A percentile compares a stretch with the other conserved stretches of the same genome.
These are phyloP conservation scores for Phytophthora hibernalis DNA, from an alignment of 352 stramenopile genomes.

Conservation along the genomic window DNA sequence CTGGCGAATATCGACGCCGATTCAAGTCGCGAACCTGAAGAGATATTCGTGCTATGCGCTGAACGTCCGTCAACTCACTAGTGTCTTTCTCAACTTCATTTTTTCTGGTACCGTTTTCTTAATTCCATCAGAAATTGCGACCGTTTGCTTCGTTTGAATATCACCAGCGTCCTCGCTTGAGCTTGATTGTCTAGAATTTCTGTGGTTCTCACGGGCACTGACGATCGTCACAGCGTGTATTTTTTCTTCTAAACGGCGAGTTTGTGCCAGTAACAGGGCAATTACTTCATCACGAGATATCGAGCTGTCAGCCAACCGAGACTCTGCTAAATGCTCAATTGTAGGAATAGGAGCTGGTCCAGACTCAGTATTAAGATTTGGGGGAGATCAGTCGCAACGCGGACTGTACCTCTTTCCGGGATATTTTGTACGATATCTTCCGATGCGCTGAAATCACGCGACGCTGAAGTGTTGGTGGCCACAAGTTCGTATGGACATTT, in stretches of 20 bases:
- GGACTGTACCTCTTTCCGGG: neutral
- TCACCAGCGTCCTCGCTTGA: neutral
- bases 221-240: constrained; percentile 15
- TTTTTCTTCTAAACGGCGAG: constrained; percentile 31
- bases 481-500: constrained; percentile 8
- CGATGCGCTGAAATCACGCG: neutral
- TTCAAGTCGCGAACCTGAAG: constrained; percentile 19
- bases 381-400: neutral
- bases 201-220: neutral
- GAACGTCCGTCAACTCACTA: constrained; percentile 6
- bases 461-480: neutral
- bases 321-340: neutral
- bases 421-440: neutral
- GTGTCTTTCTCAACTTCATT: neutral
- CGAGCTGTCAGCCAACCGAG: constrained; percentile 7
- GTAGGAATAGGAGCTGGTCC: neutral
- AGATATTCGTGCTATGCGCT: constrained; percentile 19
- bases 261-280: constrained; percentile 28
- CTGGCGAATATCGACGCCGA: constrained; percentile 15
- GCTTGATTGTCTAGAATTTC: neutral
- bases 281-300: constrained; percentile 43
- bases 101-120: neutral
- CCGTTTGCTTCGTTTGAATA: neutral
- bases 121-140: neutral
- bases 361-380: neutral